Conservation (phyloP, 139 green algal genomes). For the Micractinium conductrix region DNA sequence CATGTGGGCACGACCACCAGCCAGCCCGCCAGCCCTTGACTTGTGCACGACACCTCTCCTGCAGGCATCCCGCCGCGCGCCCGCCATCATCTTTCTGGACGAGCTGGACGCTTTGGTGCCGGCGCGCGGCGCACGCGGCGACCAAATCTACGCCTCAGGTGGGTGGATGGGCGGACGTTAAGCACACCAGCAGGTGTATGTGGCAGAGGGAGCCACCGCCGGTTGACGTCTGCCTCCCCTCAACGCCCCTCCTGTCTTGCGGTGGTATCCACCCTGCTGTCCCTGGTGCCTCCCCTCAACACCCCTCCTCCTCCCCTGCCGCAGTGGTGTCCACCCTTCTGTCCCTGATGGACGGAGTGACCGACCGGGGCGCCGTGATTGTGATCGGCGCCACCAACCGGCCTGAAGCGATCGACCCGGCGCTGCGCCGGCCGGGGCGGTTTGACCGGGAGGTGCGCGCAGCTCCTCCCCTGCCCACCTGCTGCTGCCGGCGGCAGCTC, state of each 20-base stretch:
- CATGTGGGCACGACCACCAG: too few species aligned
- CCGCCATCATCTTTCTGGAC: slow-evolving; percentile 89
- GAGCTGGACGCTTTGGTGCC: slow-evolving; percentile 84
- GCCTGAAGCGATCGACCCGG: slow-evolving; percentile 77
- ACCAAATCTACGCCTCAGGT: slow-evolving; percentile 80
- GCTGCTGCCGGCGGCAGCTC: too few species aligned
- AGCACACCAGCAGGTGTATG: too few species aligned
- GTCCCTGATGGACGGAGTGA: slow-evolving; percentile 86
- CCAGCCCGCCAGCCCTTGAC: too few species aligned
- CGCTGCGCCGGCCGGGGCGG: slow-evolving; percentile 74
- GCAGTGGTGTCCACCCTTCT: slow-evolving; percentile 89
- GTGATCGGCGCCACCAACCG: slow-evolving; percentile 87
- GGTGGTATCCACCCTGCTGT: neutral
- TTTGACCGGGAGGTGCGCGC: slow-evolving; percentile 79
- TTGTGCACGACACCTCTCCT: too few species aligned
- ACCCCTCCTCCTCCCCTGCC: neutral
- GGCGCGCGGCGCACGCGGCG: slow-evolving; percentile 8
- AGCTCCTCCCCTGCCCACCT: too few species aligned
- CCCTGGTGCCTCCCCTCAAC: neutral
- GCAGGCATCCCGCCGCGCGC: slow-evolving; percentile 45
- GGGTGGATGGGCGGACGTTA: too few species aligned
- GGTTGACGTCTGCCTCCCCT: neutral
- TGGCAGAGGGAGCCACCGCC: too few species aligned
- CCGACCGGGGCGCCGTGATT: slow-evolving; percentile 73
- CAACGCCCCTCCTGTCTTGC: neutral